These are phyloP conservation scores for Leccinum imitatum DNA, from an alignment of 768 basidiomycete species.

Conservation along the genomic window DNA sequence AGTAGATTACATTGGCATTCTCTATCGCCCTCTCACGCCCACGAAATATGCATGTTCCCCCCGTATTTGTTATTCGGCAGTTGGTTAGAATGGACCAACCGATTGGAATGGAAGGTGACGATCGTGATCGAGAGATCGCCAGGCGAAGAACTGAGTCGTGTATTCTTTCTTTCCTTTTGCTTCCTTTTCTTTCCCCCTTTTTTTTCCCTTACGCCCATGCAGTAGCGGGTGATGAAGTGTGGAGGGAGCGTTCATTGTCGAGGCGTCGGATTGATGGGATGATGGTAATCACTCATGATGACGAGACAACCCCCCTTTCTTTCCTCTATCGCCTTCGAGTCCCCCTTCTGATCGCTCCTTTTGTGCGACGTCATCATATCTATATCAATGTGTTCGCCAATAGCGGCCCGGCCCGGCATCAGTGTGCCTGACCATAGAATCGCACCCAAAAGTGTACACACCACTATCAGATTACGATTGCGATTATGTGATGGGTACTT, in stretches of 20 bases:
- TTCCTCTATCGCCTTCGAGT: not conserved
- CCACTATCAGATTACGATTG: conserved; percentile 7
- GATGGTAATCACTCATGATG: not conserved
- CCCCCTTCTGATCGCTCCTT: not conserved
- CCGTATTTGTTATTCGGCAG: not conserved
- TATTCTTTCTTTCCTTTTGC: not conserved
- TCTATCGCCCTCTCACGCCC: not conserved
- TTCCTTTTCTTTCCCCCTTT: not conserved
- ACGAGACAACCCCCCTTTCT: conserved; percentile 1
- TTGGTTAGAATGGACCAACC: not conserved
- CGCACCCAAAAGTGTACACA: not conserved
- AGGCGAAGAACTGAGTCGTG: not conserved
- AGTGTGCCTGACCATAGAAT: conserved; percentile 18
- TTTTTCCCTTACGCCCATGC: too few species aligned
- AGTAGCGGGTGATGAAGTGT: too few species aligned
- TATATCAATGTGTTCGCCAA: not conserved
- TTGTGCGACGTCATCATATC: not conserved
- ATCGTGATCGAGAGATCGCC: conserved; percentile 24
- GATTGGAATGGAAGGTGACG: conserved; percentile 3
- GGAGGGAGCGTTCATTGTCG: not conserved
- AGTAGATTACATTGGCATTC: not conserved
- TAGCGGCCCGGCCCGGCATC: conserved; percentile 6
- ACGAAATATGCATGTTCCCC: not conserved
- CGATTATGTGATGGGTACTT: not conserved
- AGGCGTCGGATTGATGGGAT: not conserved